A percentile compares a stretch with the other conserved stretches of the same genome.
phyloP scores from a whole-genome alignment of 2,329 filamentous ascomycete genomes.

The Penicillium sp. region DNA sequence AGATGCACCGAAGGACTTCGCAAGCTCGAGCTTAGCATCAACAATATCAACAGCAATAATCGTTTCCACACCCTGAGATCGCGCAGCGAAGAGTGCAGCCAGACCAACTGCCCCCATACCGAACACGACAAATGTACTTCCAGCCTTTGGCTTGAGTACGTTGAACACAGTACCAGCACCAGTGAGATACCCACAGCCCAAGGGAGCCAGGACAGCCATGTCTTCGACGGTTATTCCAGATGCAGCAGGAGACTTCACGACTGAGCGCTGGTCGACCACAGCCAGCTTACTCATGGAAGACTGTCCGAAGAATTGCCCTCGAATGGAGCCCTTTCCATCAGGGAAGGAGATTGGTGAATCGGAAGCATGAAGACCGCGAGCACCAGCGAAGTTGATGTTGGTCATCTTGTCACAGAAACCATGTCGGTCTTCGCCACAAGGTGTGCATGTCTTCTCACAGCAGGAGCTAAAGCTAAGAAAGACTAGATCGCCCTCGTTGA shows the following conservation, averaged over 20 bases:
- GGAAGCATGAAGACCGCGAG: slow-evolving; percentile 14
- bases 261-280: slow-evolving; percentile 29
- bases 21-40: slow-evolving; percentile 44
- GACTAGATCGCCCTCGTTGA: slow-evolving; percentile 34
- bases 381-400: slow-evolving; percentile 28
- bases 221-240: slow-evolving; percentile 19
- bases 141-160: slow-evolving; percentile 24
- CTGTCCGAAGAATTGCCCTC: slow-evolving; percentile 39
- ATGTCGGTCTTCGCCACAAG: slow-evolving; percentile 20
- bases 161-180: slow-evolving; percentile 36
- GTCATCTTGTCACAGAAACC: slow-evolving; percentile 25
- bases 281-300: slow-evolving; percentile 36
- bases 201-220: slow-evolving; percentile 27
- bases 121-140: slow-evolving; percentile 26
- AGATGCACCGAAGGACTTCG: slow-evolving; percentile 49
- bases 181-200: slow-evolving; percentile 37
- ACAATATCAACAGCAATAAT: slow-evolving; percentile 52
- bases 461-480: slow-evolving; percentile 31
- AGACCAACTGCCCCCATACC: slow-evolving; percentile 33
- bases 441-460: slow-evolving; percentile 12
- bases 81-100: slow-evolving; percentile 23
- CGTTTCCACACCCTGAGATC: slow-evolving; percentile 19
- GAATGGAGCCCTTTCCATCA: slow-evolving; percentile 18
- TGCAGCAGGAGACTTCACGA: slow-evolving; percentile 27
- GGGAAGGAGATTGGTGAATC: slow-evolving; percentile 24